Evolutionary conservation across 495 filamentous ascomycete species (phyloP).

Genomic region (Penicillium coprophilum): DNA sequence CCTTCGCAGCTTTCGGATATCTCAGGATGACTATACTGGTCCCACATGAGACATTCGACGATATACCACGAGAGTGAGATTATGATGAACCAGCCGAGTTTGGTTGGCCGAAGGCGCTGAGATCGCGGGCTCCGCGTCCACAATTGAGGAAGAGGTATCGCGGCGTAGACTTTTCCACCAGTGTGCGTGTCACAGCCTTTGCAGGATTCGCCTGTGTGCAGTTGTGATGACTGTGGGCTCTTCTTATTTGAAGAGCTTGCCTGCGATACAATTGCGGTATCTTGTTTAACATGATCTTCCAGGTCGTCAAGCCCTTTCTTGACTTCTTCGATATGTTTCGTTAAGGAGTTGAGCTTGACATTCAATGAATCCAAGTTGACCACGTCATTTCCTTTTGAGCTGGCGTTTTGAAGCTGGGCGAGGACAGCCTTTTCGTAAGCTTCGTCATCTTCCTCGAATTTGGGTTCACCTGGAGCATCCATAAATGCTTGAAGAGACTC

Average conservation of each 20-base stretch:
- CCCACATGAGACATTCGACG: slow-evolving; percentile 60
- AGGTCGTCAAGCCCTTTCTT: slow-evolving; percentile 64
- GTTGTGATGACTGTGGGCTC: slow-evolving; percentile 10
- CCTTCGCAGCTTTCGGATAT: slow-evolving; percentile 46
- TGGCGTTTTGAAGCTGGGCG: slow-evolving; percentile 36
- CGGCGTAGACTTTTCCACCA: slow-evolving; percentile 36
- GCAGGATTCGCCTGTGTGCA: slow-evolving; percentile 24
- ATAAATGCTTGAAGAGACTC: slow-evolving; percentile 61
- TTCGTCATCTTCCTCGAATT: slow-evolving; percentile 39
- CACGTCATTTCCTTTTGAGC: slow-evolving; percentile 36
- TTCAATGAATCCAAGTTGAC: slow-evolving; percentile 60
- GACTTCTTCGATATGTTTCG: slow-evolving; percentile 62
- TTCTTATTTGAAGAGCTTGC: slow-evolving; percentile 13
- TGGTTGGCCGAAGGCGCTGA: slow-evolving; percentile 51
- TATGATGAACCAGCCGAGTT: slow-evolving; percentile 52
- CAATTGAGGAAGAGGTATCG: slow-evolving; percentile 58
- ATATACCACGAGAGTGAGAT: slow-evolving; percentile 55
- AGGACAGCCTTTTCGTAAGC: slow-evolving; percentile 37
- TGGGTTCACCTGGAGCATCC: slow-evolving; percentile 30
- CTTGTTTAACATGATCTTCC: slow-evolving; percentile 56
- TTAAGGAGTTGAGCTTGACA: slow-evolving; percentile 56
- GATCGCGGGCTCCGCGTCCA: slow-evolving; percentile 49
- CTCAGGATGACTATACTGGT: slow-evolving; percentile 58
- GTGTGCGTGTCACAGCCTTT: slow-evolving; percentile 26
- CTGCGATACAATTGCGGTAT: slow-evolving; percentile 28